These are phyloP conservation scores for Globisporangium orthogonon DNA, from an alignment of 352 stramenopile genomes.

Conservation along the genomic window DNA sequence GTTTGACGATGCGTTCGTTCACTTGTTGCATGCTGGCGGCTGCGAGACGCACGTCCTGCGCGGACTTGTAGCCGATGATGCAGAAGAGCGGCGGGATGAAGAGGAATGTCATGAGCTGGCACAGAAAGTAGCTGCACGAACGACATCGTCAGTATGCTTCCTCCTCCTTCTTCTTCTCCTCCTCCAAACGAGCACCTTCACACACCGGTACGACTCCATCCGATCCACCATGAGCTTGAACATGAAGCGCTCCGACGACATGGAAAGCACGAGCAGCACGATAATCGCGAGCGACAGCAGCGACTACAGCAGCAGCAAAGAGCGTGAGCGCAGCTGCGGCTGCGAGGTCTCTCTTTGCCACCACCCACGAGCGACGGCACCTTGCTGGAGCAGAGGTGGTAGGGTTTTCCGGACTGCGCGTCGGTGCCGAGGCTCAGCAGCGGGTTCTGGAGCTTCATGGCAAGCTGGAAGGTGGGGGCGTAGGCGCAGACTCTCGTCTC, in stretches of 20 bases:
- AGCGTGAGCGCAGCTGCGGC: neutral
- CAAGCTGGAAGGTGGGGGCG: no score
- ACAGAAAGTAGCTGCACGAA: slow-evolving; percentile 72
- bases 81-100: slow-evolving; percentile 86
- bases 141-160: neutral
- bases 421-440: slow-evolving; percentile 83
- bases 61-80: slow-evolving; percentile 80
- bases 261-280: slow-evolving; percentile 62
- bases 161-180: neutral
- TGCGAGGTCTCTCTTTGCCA: no score
- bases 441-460: slow-evolving; percentile 65
- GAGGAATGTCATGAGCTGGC: slow-evolving; percentile 82
- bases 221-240: slow-evolving; percentile 88
- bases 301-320: slow-evolving; percentile 28
- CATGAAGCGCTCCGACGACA: slow-evolving; percentile 78
- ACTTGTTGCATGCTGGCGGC: neutral
- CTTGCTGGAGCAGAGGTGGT: slow-evolving; percentile 80
- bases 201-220: slow-evolving; percentile 85
- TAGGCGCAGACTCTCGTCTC: neutral
- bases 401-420: slow-evolving; percentile 77
- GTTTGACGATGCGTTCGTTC: no score
- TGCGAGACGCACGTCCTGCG: slow-evolving; percentile 41
- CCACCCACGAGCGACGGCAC: slow-evolving; percentile 15
- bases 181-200: neutral
- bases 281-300: slow-evolving; percentile 71